Base-by-base conservation (phyloP, 345 rosid genomes). In the Pistacia integerrima region DNA sequence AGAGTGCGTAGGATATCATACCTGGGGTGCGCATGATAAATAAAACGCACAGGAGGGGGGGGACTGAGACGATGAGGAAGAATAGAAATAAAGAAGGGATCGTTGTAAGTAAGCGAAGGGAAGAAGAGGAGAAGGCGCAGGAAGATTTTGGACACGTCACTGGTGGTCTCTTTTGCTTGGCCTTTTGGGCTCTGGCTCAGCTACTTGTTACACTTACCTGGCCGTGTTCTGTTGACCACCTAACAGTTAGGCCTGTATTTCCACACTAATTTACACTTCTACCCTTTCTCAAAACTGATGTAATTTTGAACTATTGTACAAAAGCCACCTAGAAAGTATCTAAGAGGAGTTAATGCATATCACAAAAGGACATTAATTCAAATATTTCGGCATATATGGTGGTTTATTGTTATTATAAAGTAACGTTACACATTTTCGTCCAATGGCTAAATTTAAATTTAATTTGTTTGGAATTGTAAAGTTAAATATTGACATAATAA, bases 71-170 rank as follows among this genome's bases (percentile, higher is more conserved):
- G 6, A 35, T 8, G 8, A 13, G 0, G 17, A 65, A 4, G 38
- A 11, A 18, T 28, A 49, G 46, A 33, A 10, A 33, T 41, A 33
- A 14, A 6, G 18, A 33, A 16, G 57, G 51, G 51, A 35, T 1
- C 36, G 51, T 20, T 64, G 20, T 1, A 22, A 16, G 56, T 13
- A 51, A 14, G 28, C 63, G 62, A 28, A 60, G 41, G 44, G 67
- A 36, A 46, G 44, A 62, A 30, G 49, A 56, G 13, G 33, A 8
- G 25, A 6, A 48, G 8, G 13, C 44, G 58, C 17, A 73, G 25
- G 76, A 17, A 33, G 78, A 68, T 67, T 1, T 60, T 59, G 36
- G 62, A 76, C 68, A 35, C 79, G 67, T 65, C 71, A 74, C 25
- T 36, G 14, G 16, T 3, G 46, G 8, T 16, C n/a, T 25, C 61